Evolutionary conservation across 192 early-diverging fungal species (phyloP), one percentile per base, ranked within the genome.

Genomic region (Podila horticola): DNA sequence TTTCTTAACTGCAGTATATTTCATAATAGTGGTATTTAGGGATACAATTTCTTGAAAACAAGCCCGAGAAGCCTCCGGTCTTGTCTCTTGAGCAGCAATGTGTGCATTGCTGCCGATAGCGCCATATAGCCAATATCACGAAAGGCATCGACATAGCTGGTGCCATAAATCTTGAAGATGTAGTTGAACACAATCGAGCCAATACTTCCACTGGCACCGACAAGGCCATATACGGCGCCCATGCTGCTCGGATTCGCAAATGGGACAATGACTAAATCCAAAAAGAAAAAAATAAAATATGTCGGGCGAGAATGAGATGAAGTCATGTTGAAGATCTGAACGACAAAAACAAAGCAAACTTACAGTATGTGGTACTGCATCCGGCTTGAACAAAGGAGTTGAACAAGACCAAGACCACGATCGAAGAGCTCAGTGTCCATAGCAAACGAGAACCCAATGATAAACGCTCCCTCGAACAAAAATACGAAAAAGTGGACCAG

Each of bases 171-270:
- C 29, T 79, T 76, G 79, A 90, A 91, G 28, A 91, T 51, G 6
- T 76, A 71, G 34, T 74, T 85, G 74, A 92, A 92, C 6, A 88
- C 26, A 20, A 88, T 76, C 4, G 90, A 91, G 7, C 91, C 91
- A 28, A 89, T 13, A 55, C 85, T 92, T 28, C 91, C 91, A 24
- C 87, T 88, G 12, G 91, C 88, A 19, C 91, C 91, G 59, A 92
- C 73, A 30, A 92, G 74, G 13, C 91, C 91, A 28, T 87, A 85
- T 2, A 86, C 83, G 5, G 79, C 66, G 11, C 91, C 91, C 60
- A 72, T 83, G 33, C 76, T 77, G 22, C 36, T 58, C 2, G 86
- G 82, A 50, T 86, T 84, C 20, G 89, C 77, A 70, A 82, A 90
- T 29, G 91, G 91, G 20, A 92, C 91, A 29, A 92, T 79, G 20